Evolutionary conservation across 1,284 basidiomycete species (phyloP), one percentile per base, ranked within the genome.

Genomic region (Ceratobasidium sp.): DNA sequence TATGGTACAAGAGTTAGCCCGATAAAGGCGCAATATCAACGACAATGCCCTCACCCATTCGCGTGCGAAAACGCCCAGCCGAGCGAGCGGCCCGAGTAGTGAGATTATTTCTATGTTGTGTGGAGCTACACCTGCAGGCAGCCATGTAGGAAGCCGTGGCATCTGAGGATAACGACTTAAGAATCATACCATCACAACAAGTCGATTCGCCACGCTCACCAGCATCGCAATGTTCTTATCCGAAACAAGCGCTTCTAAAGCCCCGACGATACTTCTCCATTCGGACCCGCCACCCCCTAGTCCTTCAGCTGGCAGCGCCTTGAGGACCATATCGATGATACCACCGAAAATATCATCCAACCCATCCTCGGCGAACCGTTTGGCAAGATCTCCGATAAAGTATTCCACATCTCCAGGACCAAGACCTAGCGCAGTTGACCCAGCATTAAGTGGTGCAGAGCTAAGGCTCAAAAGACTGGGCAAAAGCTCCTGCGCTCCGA

Each of bases 221-320:
- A 93, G 88, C 1, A 85, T 81, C 4, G 96, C 96, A 72, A 98
- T 89, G 41, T 86, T 82, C 82, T 97, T 98, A 79, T 93, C 84
- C 74, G 91, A 88, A 1, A 92, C 88, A 18, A 98, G 85, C 3
- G 88, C 88, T 76, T 93, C 92, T 59, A 98, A 79, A 0, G 94
- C 96, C 57, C 89, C 87, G 23, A 97, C 82, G 45, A 96, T 89
- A 36, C 89, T 88, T n/a, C 95, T 86, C 97, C 97, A 99, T 2
- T 85, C 83, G 0, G 78, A 75, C 1, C 83, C 82, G 0, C 72
- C 74, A 30, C 50, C 41, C 4, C 60, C 69, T 30, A 75, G 50
- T 23, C 74, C 74, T 43, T 72, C 53, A 3, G 23, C 36, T 32
- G 74, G 74, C 21, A 50, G 32, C n/a, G 50, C 65, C 0, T 72